These are phyloP conservation scores for Phytophthora constricta DNA, from an alignment of 352 stramenopile genomes.

Conservation along the genomic window DNA sequence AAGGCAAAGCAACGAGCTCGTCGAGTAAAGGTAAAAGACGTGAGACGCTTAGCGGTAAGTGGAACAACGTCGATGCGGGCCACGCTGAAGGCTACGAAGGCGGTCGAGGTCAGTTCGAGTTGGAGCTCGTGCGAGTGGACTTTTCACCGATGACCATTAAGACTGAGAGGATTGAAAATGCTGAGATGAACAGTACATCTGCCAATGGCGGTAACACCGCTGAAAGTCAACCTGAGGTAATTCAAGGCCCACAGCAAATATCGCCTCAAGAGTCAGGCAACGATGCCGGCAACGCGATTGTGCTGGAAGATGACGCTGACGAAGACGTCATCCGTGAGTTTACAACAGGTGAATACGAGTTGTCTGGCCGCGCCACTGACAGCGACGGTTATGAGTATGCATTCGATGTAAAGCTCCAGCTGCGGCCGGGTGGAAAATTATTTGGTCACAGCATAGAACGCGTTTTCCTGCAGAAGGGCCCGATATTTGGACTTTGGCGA, in stretches of 20 bases:
- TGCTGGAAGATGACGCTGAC: conserved; percentile 34
- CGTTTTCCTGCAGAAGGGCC: conserved; percentile 60
- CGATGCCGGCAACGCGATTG: conserved; percentile 6
- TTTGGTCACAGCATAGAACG: conserved; percentile 53
- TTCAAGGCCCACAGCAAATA: neutral
- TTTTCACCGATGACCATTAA: conserved; percentile 26
- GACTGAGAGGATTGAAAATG: conserved; percentile 22
- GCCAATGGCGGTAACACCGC: neutral
- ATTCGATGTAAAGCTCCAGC: conserved; percentile 57
- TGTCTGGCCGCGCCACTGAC: conserved; percentile 70
- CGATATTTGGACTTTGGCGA: conserved; percentile 52
- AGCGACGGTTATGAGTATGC: conserved; percentile 78
- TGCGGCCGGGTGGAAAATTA: conserved; percentile 45
- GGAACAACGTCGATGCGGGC: conserved; percentile 66
- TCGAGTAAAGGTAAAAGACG: conserved; percentile 17
- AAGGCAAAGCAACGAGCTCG: conserved; percentile 7
- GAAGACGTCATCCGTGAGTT: conserved; percentile 45
- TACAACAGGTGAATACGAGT: conserved; percentile 58
- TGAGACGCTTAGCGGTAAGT: conserved; percentile 55
- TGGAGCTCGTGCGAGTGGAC: conserved; percentile 51
- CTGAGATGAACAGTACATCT: neutral
- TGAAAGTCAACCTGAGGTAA: neutral
- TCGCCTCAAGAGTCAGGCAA: neutral
- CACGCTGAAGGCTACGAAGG: conserved; percentile 55
- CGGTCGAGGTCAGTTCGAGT: conserved; percentile 62